Base-by-base conservation (phyloP, 768 basidiomycete genomes). In the Boletus sp. region DNA sequence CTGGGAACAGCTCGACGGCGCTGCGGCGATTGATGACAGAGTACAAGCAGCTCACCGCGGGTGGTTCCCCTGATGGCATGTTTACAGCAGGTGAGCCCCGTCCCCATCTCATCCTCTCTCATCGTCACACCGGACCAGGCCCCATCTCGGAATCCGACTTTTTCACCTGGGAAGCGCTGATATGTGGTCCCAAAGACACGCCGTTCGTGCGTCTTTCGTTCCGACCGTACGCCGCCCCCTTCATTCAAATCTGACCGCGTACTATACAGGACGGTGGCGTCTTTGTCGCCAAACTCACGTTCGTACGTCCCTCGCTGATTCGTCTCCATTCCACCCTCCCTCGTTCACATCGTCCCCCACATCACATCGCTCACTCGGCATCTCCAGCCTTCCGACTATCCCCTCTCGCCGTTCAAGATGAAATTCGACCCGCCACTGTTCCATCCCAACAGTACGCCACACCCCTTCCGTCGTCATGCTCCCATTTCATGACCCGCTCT, bases 381-480 rank as follows among this genome's bases (percentile, higher is more conserved):
- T 24, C 18, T 12, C 5, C 10, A 53, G 93, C 94, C 94, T 0
- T 70, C 81, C 39, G 97, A 99, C 69, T 99, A 99, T 75, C 97
- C 97, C 33, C 77, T 99, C 66, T 96, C 92, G 51, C 97, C 97
- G 18, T 98, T 98, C 86, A 98, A 94, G 78, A 98, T 99, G 97
- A 93, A 84, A 68, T 99, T 99, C 67, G 94, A 98, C 45, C 97
- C 97, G 4, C 95, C 96, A 3, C 72, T 99, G 54, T 91, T 98
- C 74, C 97, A 99, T 74, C 97, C 97, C 17, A 99, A 99, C 72
- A 90, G 97, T 96, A 63, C 73, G 90, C 75, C 24, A n/a, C 50
- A 15, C 51, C 32, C 47, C 37, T 48, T 50, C 36, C 52, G n/a
- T 32, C 47, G 47, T 12, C 30, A 4, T 47, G 11, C 17, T 47